Percentiles rank a stretch among this genome's conserved stretches.
phyloP scores from a whole-genome alignment of 352 stramenopile species.

The Phytopythium mirpurense region DNA sequence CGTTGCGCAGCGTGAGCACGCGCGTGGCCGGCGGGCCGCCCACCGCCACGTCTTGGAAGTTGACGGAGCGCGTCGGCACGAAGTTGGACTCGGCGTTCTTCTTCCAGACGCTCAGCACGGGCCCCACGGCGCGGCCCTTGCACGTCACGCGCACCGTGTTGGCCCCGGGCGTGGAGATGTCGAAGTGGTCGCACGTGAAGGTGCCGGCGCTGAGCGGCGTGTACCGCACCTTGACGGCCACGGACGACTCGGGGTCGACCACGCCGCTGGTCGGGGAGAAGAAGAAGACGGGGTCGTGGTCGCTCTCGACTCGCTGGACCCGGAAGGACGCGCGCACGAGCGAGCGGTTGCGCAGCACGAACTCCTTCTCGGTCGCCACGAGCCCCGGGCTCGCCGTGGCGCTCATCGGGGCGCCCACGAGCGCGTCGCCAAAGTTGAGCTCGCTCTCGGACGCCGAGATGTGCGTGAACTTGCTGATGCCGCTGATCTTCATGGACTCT shows the following conservation, averaged over 20 bases:
- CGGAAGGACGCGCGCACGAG: slow-evolving; percentile 85
- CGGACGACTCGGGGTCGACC: slow-evolving; percentile 64
- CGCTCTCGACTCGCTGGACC: slow-evolving; percentile 67
- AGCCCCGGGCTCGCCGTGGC: slow-evolving; percentile 13
- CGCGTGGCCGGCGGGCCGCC: slow-evolving; percentile 51
- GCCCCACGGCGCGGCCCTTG: slow-evolving; percentile 59
- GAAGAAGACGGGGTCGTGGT: slow-evolving; percentile 84
- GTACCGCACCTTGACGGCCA: slow-evolving; percentile 75
- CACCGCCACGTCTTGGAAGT: slow-evolving; percentile 82
- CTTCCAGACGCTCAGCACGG: slow-evolving; percentile 70
- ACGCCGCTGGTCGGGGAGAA: slow-evolving; percentile 67
- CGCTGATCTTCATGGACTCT: slow-evolving; percentile 80
- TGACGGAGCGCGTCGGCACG: slow-evolving; percentile 69
- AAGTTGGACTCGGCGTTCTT: slow-evolving; percentile 77
- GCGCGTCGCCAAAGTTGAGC: slow-evolving; percentile 80
- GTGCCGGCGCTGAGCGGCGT: slow-evolving; percentile 73
- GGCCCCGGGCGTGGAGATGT: slow-evolving; percentile 85
- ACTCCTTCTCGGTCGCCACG: slow-evolving; percentile 55
- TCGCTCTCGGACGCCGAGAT: slow-evolving; percentile 73
- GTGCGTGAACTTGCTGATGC: slow-evolving; percentile 89
- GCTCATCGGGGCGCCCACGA: slow-evolving; percentile 53
- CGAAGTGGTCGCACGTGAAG: slow-evolving; percentile 90
- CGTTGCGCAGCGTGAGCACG: slow-evolving; percentile 83
- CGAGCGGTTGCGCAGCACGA: slow-evolving; percentile 88
- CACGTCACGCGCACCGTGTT: slow-evolving; percentile 77